These are phyloP conservation scores for Nidularia pulvinata DNA, from an alignment of 768 basidiomycete genomes.

Conservation along the genomic window DNA sequence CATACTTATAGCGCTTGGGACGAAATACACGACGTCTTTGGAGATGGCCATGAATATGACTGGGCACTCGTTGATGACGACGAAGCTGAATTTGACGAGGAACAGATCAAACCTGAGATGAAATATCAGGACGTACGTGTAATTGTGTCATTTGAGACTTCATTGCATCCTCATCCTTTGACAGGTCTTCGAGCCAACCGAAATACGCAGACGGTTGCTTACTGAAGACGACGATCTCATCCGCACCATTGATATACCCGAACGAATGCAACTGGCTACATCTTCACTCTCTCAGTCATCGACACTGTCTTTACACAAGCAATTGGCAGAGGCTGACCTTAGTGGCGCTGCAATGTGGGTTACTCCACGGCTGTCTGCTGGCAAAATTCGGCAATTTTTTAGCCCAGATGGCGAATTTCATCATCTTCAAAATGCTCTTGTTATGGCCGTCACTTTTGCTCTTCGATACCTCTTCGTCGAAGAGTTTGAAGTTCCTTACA, in stretches of 20 bases:
- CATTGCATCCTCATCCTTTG: slow-evolving; percentile 5
- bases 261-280: slow-evolving; percentile 91
- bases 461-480: slow-evolving; percentile 85
- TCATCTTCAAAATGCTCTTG: slow-evolving; percentile 64
- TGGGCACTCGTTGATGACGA: slow-evolving; percentile 92
- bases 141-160: slow-evolving; percentile 6
- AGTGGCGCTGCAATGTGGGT: slow-evolving; percentile 89
- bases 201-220: slow-evolving; percentile 86
- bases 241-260: slow-evolving; percentile 87
- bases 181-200: slow-evolving; percentile 97
- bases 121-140: slow-evolving; percentile 78
- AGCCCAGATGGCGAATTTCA: slow-evolving; percentile 58
- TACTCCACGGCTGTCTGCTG: slow-evolving; percentile 69
- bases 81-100: slow-evolving; percentile 45
- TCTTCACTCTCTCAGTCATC: slow-evolving; percentile 77
- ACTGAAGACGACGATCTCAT: slow-evolving; percentile 96
- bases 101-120: slow-evolving; percentile 66
- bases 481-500: slow-evolving; percentile 92
- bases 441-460: slow-evolving; percentile 77
- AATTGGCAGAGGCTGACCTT: slow-evolving; percentile 72
- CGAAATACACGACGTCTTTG: slow-evolving; percentile 95
- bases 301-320: slow-evolving; percentile 56
- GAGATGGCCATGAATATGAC: slow-evolving; percentile 95
- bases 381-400: slow-evolving; percentile 76
- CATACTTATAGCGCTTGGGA: slow-evolving; percentile 78